Evolutionary conservation across 1,284 basidiomycete species (phyloP).

Genomic region (Phaffia rhodozyma): DNA sequence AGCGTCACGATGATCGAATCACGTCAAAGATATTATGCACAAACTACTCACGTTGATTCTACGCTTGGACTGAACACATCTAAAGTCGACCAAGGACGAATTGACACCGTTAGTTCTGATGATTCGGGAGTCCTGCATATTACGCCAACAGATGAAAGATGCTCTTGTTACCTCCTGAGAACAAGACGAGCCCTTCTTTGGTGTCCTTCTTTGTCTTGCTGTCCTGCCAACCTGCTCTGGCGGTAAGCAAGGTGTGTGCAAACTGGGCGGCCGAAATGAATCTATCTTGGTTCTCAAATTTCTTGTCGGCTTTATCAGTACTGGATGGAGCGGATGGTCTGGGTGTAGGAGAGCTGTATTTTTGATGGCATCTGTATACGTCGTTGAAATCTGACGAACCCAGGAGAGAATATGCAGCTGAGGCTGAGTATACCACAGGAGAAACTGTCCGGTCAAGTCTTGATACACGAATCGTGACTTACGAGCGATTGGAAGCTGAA

Average conservation of each 20-base stretch:
- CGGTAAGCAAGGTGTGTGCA: slow-evolving; percentile 30
- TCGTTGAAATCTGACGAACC: no score
- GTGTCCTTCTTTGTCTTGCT: slow-evolving; percentile 39
- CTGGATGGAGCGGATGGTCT: not conserved
- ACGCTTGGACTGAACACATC: slow-evolving; percentile 14
- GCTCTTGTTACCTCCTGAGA: slow-evolving; percentile 56
- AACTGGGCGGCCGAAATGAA: slow-evolving; percentile 38
- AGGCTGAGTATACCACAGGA: no score
- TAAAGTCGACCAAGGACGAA: not conserved
- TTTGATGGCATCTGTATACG: no score
- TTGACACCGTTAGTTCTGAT: not conserved
- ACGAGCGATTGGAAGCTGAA: no score
- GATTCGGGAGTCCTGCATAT: not conserved
- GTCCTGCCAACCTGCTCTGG: slow-evolving; percentile 29
- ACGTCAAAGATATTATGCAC: not conserved
- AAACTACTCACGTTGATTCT: slow-evolving; percentile 8
- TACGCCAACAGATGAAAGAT: not conserved
- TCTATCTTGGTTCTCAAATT: slow-evolving; percentile 13
- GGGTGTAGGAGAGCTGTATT: no score
- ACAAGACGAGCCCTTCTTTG: slow-evolving; percentile 64
- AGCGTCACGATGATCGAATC: slow-evolving; percentile 70
- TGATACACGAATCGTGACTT: no score
- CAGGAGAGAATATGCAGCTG: no score
- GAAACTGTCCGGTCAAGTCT: no score
- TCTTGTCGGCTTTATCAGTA: slow-evolving; percentile 1